Percentiles rank a stretch among this genome's conserved stretches.
Conservation (phyloP, 1,284 basidiomycete genomes). For the Leccinum pachyderme region DNA sequence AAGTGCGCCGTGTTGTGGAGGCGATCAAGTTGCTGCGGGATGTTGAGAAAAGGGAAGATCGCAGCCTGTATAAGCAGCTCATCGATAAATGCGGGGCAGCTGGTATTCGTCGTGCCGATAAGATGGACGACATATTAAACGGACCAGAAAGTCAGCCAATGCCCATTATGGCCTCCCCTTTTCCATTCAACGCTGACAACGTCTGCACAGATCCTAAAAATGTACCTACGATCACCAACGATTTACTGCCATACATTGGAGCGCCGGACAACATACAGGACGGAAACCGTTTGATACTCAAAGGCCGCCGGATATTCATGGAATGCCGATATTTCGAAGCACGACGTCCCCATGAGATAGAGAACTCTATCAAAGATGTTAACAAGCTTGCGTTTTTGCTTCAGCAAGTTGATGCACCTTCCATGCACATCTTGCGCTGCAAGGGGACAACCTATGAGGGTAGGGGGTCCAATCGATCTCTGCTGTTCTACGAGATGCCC, state of each 20-base stretch:
- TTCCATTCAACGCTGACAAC: neutral
- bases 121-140: neutral
- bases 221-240: neutral
- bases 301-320: neutral
- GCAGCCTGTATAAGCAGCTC: neutral
- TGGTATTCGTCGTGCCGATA: neutral
- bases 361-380: neutral
- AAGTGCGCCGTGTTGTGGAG: neutral
- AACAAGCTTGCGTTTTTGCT: neutral
- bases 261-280: neutral
- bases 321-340: neutral
- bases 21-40: neutral
- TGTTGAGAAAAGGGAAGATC: neutral
- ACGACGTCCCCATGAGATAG: neutral
- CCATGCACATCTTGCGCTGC: neutral
- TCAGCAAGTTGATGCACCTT: neutral
- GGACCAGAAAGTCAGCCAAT: neutral
- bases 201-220: neutral
- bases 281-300: neutral
- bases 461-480: neutral
- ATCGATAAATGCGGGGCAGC: neutral
- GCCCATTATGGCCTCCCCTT: neutral
- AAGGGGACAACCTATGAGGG: neutral
- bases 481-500: neutral
- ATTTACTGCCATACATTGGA: neutral